A percentile compares a stretch with the other conserved stretches of the same genome.
Evolutionary conservation across 805 yeast genomes (phyloP).

Genomic region (Monosporozyma unispora): DNA sequence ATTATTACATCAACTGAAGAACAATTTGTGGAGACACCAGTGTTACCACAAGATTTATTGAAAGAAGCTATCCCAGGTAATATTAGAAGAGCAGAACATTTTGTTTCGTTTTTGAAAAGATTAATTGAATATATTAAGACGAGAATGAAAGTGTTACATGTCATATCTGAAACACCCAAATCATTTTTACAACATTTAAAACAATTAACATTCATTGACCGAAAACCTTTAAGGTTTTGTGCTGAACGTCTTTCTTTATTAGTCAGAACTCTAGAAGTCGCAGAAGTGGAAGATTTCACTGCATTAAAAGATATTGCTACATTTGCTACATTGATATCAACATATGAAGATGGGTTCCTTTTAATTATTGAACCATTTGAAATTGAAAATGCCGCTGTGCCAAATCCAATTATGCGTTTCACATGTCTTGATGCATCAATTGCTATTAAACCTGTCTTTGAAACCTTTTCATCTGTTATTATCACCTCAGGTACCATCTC

Average conservation of each 20-base stretch:
- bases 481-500: slow-evolving; percentile 98
- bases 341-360: slow-evolving; percentile 89
- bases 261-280: slow-evolving; percentile 80
- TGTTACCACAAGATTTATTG: slow-evolving; percentile 71
- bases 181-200: slow-evolving; percentile 89
- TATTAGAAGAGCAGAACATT: slow-evolving; percentile 94
- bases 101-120: slow-evolving; percentile 83
- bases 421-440: slow-evolving; percentile 96
- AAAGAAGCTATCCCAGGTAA: slow-evolving; percentile 97
- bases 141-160: slow-evolving; percentile 95
- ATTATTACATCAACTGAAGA: slow-evolving; percentile 44
- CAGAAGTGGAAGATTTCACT: slow-evolving; percentile 82
- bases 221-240: slow-evolving; percentile 85
- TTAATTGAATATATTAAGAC: slow-evolving; percentile 92
- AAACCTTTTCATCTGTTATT: slow-evolving; percentile 81
- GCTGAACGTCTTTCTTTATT: slow-evolving; percentile 82
- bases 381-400: slow-evolving; percentile 89
- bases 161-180: slow-evolving; percentile 93
- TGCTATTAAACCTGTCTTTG: slow-evolving; percentile 95
- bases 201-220: slow-evolving; percentile 84
- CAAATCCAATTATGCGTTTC: slow-evolving; percentile 88
- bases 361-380: slow-evolving; percentile 93
- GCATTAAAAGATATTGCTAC: slow-evolving; percentile 94
- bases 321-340: slow-evolving; percentile 90
- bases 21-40: slow-evolving; percentile 75